Percentiles rank a stretch among this genome's conserved stretches.
Conservation (phyloP, 1,139 yeast species). For the Schizosaccharomyces versatilis region DNA sequence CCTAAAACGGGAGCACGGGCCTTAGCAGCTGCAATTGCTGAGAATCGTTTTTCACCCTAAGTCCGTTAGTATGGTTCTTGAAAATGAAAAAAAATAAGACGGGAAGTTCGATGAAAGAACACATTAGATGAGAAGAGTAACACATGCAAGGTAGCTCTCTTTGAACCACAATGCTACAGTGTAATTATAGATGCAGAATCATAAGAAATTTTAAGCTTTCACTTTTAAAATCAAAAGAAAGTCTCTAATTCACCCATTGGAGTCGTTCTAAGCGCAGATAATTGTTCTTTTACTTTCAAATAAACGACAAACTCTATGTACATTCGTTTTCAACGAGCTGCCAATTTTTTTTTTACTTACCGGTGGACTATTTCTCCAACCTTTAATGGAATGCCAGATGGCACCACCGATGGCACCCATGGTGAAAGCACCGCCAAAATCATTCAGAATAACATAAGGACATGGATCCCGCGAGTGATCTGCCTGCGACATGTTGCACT, state of each 20-base stretch:
- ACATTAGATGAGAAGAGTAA: too few species aligned
- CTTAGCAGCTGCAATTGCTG: conserved; percentile 74
- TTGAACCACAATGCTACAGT: too few species aligned
- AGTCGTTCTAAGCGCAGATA: background rate
- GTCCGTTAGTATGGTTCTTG: background rate
- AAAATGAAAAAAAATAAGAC: too few species aligned
- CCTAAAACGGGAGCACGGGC: conserved; percentile 97
- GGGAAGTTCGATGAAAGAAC: background rate
- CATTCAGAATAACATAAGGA: conserved; percentile 71
- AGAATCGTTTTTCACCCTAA: conserved; percentile 29
- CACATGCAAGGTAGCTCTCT: too few species aligned
- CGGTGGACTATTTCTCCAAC: conserved; percentile 85
- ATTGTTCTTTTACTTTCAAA: background rate
- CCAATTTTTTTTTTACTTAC: conserved; percentile 6
- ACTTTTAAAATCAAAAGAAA: background rate
- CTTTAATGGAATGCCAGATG: conserved; percentile 97
- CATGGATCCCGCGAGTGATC: conserved; percentile 99
- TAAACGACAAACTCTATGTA: background rate
- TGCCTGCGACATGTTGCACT: conserved; percentile 22
- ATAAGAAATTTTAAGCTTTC: too few species aligned
- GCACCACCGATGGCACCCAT: conserved; percentile 92
- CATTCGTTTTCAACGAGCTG: background rate
- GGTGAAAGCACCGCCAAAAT: conserved; percentile 96
- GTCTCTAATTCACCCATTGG: background rate
- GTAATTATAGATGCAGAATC: too few species aligned